Percentiles rank a stretch among this genome's conserved stretches.
Evolutionary conservation across 352 stramenopile genomes (phyloP).

Genomic region (Elongisporangium undulatum): DNA sequence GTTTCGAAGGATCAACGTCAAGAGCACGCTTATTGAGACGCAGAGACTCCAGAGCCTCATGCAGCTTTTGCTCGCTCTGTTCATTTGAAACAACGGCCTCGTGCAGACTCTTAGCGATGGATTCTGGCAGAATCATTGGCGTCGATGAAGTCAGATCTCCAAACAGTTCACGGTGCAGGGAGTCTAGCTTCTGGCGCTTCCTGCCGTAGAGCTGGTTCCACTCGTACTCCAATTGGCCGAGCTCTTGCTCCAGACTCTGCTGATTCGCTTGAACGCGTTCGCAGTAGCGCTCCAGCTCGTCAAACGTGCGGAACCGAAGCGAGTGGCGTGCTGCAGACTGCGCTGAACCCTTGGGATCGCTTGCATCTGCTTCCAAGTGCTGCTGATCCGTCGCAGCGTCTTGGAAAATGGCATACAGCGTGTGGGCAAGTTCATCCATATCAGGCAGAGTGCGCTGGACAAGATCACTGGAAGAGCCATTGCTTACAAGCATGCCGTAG

Average conservation of each 20-base stretch:
- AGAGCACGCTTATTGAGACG: conserved; percentile 11
- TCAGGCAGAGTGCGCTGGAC: conserved; percentile 1
- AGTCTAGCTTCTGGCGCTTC: conserved; percentile 12
- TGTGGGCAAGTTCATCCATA: conserved; percentile 3
- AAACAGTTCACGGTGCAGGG: conserved; percentile 17
- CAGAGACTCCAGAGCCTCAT: conserved; percentile 14
- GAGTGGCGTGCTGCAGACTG: not conserved
- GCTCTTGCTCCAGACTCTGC: conserved; percentile 4
- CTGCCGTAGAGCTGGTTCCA: conserved; percentile 11
- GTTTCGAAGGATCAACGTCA: conserved; percentile 12
- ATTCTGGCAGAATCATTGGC: conserved; percentile 13
- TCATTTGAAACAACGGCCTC: conserved; percentile 13
- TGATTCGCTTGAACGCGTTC: conserved; percentile 10
- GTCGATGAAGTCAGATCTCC: conserved; percentile 16
- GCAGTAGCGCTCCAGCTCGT: conserved; percentile 18
- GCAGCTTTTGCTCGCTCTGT: conserved; percentile 10
- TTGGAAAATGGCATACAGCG: not conserved
- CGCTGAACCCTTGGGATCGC: not conserved
- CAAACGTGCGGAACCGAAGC: conserved; percentile 16
- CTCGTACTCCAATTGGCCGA: conserved; percentile 9
- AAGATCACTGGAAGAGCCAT: not conserved
- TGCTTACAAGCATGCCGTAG: conserved; percentile 5
- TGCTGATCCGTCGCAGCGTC: conserved; percentile 4
- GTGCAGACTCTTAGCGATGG: conserved; percentile 5
- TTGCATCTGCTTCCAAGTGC: not conserved